Evolutionary conservation across 1,139 yeast genomes (phyloP), one percentile per base, ranked within the genome.

Genomic region (Kluyveromyces sp.): DNA sequence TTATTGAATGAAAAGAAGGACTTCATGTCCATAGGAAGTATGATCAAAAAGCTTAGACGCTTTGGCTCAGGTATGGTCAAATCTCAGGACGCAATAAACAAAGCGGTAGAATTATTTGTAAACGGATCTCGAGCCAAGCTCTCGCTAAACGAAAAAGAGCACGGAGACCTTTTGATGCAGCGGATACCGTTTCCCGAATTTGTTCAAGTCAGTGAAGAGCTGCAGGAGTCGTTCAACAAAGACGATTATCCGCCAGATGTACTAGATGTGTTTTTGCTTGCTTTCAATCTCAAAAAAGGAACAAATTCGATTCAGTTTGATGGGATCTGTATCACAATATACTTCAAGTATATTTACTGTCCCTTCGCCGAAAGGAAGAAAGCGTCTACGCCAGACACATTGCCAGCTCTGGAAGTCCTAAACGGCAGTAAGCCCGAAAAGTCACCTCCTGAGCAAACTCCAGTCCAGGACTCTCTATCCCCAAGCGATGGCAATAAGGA

Each of bases 41-140:
- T 88, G 59, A 70, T 82, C 12, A 84, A 81, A 36, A 83, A 85
- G 54, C 66, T 88, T 26, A 74, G 96, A 46, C 73, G 88, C 40
- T 81, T 86, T 42, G 81, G 83, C 25, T 74, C 92, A 0, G 82
- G 83, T 3, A 85, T 88, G 84, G 60, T 61, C 17, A 55, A 59
- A 39, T 55, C 57, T 7, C 48, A 50, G 29, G 56, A 53, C 25
- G 62, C 63, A 1, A 49, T 52, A 7, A 61, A 61, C 15, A 49
- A 47, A 19, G 58, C 64, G 1, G 48, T 52, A 8, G 44, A 44
- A 32, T 42, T 54, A 2, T 61, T 53, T 40, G 49, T 51, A 17
- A 42, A 45, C 20, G 51, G 59, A 37, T 54, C 55, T 6, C 44
- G 51, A 20, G 31, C 19, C 4, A 46, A 46, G 25, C 46, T 57